Conservation (phyloP, 2,329 filamentous ascomycete species). For the Penicillium sclerotigenum region DNA sequence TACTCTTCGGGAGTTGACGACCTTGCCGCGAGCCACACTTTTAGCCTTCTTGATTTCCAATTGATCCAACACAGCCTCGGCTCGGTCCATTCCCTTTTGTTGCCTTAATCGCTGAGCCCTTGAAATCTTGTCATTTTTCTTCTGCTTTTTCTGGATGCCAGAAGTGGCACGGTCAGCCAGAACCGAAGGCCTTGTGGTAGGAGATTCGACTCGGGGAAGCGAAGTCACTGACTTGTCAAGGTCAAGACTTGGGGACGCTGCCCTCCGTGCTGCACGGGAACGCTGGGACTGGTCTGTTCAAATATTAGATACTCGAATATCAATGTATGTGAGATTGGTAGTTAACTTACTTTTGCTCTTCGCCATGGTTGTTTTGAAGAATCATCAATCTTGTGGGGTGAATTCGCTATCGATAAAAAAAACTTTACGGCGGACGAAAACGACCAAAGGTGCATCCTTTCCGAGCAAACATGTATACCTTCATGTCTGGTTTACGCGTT, state of each 20-base stretch:
- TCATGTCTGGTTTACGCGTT: constrained; percentile 1
- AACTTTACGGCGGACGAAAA: constrained; percentile 28
- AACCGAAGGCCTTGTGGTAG: constrained; percentile 43
- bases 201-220: constrained; percentile 41
- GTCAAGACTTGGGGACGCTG: constrained; percentile 53
- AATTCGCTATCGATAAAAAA: constrained; percentile 38
- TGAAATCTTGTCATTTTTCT: constrained; percentile 48
- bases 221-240: constrained; percentile 50
- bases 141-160: constrained; percentile 54
- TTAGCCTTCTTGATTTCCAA: constrained; percentile 55
- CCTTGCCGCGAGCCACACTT: constrained; percentile 49
- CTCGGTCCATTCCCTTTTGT: constrained; percentile 55
- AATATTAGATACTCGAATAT: constrained; percentile 7
- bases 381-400: constrained; percentile 28
- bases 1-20: constrained; percentile 48
- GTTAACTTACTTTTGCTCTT: constrained; percentile 36
- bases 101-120: constrained; percentile 54
- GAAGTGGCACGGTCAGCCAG: constrained; percentile 49
- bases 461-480: constrained; percentile 8
- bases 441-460: constrained; percentile 27
- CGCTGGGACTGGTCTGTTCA: constrained; percentile 51
- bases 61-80: constrained; percentile 54
- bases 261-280: constrained; percentile 59
- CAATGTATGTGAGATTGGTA: not conserved
- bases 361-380: constrained; percentile 34